Evolutionary conservation across 257 asterid genomes (phyloP).

Genomic region (Petunia axillaris): DNA sequence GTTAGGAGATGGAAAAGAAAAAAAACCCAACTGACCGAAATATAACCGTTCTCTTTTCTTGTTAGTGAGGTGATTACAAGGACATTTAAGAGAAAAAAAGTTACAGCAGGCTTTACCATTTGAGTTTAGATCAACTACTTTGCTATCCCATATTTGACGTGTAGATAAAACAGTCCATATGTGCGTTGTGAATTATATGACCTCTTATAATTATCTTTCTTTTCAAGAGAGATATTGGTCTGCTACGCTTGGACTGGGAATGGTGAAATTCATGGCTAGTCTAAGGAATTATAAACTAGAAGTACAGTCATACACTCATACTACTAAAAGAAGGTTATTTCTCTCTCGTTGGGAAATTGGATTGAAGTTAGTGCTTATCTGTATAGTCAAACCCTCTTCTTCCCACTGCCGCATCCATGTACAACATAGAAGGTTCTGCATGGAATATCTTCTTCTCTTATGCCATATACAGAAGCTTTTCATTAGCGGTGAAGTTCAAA

Average conservation of each 20-base stretch:
- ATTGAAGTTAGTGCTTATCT: constrained; percentile 8
- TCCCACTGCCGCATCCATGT: not conserved
- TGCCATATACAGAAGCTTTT: not conserved
- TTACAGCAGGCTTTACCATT: not conserved
- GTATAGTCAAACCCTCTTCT: not conserved
- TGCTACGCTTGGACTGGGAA: not conserved
- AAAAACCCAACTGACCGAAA: not conserved
- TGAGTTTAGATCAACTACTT: not conserved
- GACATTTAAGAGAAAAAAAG: not conserved
- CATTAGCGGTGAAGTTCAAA: not conserved
- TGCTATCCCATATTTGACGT: not conserved
- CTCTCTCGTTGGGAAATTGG: not conserved
- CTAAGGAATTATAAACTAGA: not conserved
- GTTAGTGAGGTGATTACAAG: not conserved
- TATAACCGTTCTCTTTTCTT: not conserved
- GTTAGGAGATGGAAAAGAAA: not conserved
- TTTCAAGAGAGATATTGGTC: not conserved
- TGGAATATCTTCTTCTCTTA: not conserved
- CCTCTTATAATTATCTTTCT: not conserved
- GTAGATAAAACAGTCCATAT: not conserved
- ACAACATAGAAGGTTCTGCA: not conserved
- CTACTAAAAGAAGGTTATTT: not conserved
- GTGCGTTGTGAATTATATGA: not conserved
- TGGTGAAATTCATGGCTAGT: not conserved
- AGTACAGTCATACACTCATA: not conserved